These are phyloP conservation scores for Tetrapisispora phaffii DNA, from an alignment of 805 yeast genomes.

Conservation along the genomic window DNA sequence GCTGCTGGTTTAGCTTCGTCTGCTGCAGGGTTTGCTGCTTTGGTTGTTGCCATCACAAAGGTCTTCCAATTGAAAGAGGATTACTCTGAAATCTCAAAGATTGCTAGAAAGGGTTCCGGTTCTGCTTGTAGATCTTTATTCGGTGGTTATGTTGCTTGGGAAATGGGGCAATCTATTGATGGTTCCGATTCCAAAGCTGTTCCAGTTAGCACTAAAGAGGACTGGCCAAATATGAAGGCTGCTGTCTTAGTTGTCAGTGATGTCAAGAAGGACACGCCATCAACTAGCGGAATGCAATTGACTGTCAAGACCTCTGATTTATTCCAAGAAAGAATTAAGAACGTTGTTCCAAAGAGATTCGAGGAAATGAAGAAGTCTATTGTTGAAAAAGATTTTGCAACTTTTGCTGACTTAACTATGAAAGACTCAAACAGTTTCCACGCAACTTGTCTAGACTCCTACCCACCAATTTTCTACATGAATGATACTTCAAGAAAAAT, in stretches of 20 bases:
- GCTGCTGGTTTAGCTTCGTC: constrained; percentile 98
- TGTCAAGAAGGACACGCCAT: constrained; percentile 86
- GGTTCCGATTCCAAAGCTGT: constrained; percentile 95
- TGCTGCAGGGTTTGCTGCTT: constrained; percentile 97
- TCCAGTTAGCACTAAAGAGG: constrained; percentile 70
- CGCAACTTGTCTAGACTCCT: constrained; percentile 92
- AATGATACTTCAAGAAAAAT: constrained; percentile 83
- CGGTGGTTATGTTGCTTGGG: constrained; percentile 99
- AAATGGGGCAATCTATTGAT: constrained; percentile 68
- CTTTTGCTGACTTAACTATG: constrained; percentile 88
- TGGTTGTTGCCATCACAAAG: constrained; percentile 79
- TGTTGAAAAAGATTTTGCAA: constrained; percentile 57
- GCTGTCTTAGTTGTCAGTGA: constrained; percentile 88
- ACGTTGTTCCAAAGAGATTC: constrained; percentile 82
- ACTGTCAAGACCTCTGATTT: constrained; percentile 85
- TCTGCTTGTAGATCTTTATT: constrained; percentile 95
- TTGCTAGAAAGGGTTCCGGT: constrained; percentile 97
- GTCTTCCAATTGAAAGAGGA: constrained; percentile 79
- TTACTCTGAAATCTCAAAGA: constrained; percentile 74
- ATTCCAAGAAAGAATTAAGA: constrained; percentile 65
- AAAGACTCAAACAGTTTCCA: constrained; percentile 95
- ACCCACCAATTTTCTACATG: constrained; percentile 90
- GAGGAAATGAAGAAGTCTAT: constrained; percentile 75
- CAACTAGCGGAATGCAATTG: constrained; percentile 93
- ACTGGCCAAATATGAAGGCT: constrained; percentile 92